Evolutionary conservation across 2,329 filamentous ascomycete genomes (phyloP).

Genomic region (Fusarium newnesense): DNA sequence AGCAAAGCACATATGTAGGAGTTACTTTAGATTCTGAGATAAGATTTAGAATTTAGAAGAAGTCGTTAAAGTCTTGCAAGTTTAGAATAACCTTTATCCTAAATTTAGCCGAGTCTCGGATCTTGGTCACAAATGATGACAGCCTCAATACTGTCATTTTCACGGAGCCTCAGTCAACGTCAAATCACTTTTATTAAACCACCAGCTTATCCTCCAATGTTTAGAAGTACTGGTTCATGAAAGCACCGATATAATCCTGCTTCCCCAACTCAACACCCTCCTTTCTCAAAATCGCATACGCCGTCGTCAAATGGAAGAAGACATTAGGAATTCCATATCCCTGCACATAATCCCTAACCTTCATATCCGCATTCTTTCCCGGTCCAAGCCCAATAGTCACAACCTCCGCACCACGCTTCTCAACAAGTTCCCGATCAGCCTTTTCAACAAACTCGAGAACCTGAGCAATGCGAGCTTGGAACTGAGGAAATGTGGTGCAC

Average conservation of each 20-base stretch:
- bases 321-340: conserved; percentile 67
- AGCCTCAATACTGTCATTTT: too few relatives aligned
- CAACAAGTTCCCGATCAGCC: conserved; percentile 48
- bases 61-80: too few relatives aligned
- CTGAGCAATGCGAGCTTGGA: conserved; percentile 49
- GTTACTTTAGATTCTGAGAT: too few relatives aligned
- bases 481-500: conserved; percentile 49
- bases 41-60: too few relatives aligned
- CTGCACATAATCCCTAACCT: conserved; percentile 55
- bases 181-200: conserved; percentile 14
- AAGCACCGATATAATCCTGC: conserved; percentile 60
- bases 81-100: too few relatives aligned
- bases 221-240: conserved; percentile 45
- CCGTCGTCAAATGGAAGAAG: conserved; percentile 70
- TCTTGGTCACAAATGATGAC: too few relatives aligned
- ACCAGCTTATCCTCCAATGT: neutral
- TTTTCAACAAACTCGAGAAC: conserved; percentile 46
- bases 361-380: conserved; percentile 40
- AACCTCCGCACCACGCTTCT: conserved; percentile 43
- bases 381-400: conserved; percentile 49
- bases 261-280: conserved; percentile 73
- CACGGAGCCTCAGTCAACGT: neutral
- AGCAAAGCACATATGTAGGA: too few relatives aligned
- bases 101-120: too few relatives aligned
- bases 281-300: conserved; percentile 69